Evolutionary conservation across 345 rosid species (phyloP), one percentile per base, ranked within the genome.

Genomic region (Xanthoceras sorbifolium): DNA sequence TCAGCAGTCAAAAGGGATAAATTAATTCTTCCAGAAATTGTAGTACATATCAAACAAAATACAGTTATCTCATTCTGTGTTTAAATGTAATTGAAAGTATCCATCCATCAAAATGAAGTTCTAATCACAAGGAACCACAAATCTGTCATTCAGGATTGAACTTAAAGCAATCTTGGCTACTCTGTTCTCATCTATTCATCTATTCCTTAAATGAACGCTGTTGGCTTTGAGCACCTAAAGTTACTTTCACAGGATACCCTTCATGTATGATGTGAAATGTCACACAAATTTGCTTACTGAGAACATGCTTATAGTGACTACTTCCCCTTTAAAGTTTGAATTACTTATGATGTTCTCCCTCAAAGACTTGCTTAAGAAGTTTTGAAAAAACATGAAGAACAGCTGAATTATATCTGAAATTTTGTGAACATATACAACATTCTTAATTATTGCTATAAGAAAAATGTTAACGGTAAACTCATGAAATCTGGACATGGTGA

Each of bases 1-100:
- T 80, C 71, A 85, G 69, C 60, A 44, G 62, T 73, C 72, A 67
- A 31, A 70, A 68, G 38, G 68, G 26, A 64, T 29, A 8, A 48
- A 48, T 48, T 44, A 10, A 17, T 10, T 9, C 22, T 34, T 48
- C 22, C 8, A 3, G 32, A 65, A 32, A 60, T 42, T 15, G 40
- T 36, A 2, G 26, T 18, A 60, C 52, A 72, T 2, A 17, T n/a
- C 23, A 23, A 57, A 57, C 36, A 0, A 40, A 42, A 60, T 40
- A 28, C 38, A 69, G 42, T 18, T 48, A 29, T 69, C 50, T 31
- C 15, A 44, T 48, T 29, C 3, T 7, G 14, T 23, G 14, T 6
- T 25, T 1, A 18, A 29, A 50, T 12, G 7, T 26, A 69, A 28
- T 8, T 69, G 26, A 17, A 29, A 18, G 6, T 50, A 69, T 9